A percentile compares a stretch with the other conserved stretches of the same genome.
Evolutionary conservation across 352 stramenopile genomes (phyloP).

Genomic region (Globisporangium yorkense): DNA sequence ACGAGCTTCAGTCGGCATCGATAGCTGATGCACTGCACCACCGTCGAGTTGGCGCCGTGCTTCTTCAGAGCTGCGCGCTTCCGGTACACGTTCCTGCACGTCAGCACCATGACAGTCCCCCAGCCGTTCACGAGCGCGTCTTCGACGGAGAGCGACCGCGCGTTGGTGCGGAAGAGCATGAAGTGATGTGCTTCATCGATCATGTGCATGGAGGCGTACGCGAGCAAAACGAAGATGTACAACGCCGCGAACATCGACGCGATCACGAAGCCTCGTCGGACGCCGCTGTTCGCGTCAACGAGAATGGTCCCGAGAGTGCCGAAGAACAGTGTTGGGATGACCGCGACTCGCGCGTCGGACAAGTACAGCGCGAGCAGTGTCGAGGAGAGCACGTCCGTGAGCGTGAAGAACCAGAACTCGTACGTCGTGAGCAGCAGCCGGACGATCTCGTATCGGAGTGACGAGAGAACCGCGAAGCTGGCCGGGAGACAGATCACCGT

Average conservation of each 20-base stretch:
- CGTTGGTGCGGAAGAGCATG: constrained; percentile 6
- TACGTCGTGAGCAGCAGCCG: constrained; percentile 17
- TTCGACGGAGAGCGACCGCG: constrained; percentile 4
- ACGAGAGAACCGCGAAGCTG: background rate
- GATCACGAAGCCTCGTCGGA: background rate
- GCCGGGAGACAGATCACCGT: background rate
- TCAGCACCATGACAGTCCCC: constrained; percentile 21
- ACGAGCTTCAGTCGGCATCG: constrained; percentile 18
- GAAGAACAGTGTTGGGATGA: constrained; percentile 10
- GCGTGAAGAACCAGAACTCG: constrained; percentile 37
- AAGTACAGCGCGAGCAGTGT: constrained; percentile 16
- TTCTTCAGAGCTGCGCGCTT: constrained; percentile 13
- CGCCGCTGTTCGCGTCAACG: constrained; percentile 21
- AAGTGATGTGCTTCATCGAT: constrained; percentile 1
- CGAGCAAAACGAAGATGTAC: constrained; percentile 6
- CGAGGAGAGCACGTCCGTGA: constrained; percentile 12
- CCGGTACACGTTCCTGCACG: constrained; percentile 22
- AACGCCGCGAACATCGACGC: constrained; percentile 2
- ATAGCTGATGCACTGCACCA: constrained; percentile 26
- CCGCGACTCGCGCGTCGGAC: constrained; percentile 10
- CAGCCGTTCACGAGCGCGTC: constrained; percentile 22
- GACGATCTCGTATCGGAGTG: constrained; percentile 3
- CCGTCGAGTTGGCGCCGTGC: constrained; percentile 11
- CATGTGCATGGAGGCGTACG: constrained; percentile 3
- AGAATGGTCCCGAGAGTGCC: constrained; percentile 22